Evolutionary conservation across 345 rosid species (phyloP).

Genomic region (Trapa incisa): DNA sequence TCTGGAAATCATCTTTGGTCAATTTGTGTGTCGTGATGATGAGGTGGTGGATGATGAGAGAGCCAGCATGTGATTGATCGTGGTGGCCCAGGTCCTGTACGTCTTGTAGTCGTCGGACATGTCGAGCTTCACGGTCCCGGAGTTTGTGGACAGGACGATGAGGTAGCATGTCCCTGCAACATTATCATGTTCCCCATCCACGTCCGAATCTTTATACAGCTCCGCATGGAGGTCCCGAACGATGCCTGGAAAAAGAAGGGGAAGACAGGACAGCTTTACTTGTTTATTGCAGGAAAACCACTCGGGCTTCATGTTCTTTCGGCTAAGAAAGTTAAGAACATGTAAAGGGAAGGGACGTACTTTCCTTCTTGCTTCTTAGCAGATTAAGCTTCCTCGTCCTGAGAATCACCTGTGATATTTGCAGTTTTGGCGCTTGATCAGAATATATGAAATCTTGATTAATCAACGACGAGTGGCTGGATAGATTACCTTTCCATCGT

Average conservation of each 20-base stretch:
- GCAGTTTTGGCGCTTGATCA: not conserved
- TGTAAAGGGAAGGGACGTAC: constrained; percentile 23
- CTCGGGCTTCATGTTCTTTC: not conserved
- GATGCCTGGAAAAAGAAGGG: constrained; percentile 23
- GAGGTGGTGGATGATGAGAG: constrained; percentile 50
- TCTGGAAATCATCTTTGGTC: constrained; percentile 16
- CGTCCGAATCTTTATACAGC: constrained; percentile 39
- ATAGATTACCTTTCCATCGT: constrained; percentile 43
- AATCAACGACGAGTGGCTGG: not conserved
- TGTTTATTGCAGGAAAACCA: constrained; percentile 1
- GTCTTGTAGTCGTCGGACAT: constrained; percentile 59
- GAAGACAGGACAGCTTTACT: not conserved
- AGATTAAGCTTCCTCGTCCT: constrained; percentile 50
- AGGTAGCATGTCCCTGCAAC: constrained; percentile 45
- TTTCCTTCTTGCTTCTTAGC: constrained; percentile 54
- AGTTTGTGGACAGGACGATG: constrained; percentile 45
- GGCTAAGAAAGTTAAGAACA: not conserved
- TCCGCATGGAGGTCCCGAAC: constrained; percentile 62
- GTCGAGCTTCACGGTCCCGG: constrained; percentile 65
- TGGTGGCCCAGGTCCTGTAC: constrained; percentile 60
- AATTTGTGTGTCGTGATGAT: constrained; percentile 40
- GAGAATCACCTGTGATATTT: constrained; percentile 46
- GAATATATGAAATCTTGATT: not conserved
- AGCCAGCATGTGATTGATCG: constrained; percentile 59
- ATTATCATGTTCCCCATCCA: constrained; percentile 12